A percentile compares a stretch with the other conserved stretches of the same genome.
phyloP scores from a whole-genome alignment of 163 green algal species.

The Scenedesmus sp. region DNA sequence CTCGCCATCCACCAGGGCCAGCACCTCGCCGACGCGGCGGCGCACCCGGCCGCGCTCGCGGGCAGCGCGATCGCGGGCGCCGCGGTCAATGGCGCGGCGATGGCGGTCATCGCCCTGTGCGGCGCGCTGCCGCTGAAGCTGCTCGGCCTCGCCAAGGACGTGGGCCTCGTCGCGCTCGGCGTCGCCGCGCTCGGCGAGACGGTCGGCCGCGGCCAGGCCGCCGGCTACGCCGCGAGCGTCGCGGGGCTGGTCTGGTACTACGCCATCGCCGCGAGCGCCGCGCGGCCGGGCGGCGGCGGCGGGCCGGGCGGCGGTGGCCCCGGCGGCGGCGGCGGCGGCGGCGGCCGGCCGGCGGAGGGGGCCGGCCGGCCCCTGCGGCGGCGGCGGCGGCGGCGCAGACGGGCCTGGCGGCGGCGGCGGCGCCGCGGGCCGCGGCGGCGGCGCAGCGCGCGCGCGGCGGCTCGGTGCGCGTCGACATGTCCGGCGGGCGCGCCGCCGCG shows the following conservation, averaged over 20 bases:
- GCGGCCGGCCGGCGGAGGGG: no score
- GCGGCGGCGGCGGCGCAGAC: no score
- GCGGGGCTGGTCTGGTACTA: constrained; percentile 37
- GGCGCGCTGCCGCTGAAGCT: constrained; percentile 41
- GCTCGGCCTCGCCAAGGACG: constrained; percentile 37
- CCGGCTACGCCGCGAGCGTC: constrained; percentile 12
- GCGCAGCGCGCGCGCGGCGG: no score
- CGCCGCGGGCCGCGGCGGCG: no score
- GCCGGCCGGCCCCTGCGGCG: no score
- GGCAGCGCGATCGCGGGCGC: constrained; percentile 20
- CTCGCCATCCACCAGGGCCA: constrained; percentile 16
- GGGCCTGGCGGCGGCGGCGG: no score
- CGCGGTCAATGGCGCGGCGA: constrained; percentile 22
- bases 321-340: no score
- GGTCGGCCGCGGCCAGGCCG: constrained; percentile 1
- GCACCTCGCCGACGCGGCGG: background rate
- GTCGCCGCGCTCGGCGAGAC: constrained; percentile 12
- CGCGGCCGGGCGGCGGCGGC: no score
- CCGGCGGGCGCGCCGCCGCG: no score
- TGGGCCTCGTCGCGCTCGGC: constrained; percentile 23
- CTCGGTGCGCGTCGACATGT: no score
- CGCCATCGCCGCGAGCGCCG: background rate
- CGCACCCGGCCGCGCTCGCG: background rate
- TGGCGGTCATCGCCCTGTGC: constrained; percentile 25
- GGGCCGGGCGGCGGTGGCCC: no score